Conservation (phyloP, 208 protist species). For the Herpetomonas tarakana region DNA sequence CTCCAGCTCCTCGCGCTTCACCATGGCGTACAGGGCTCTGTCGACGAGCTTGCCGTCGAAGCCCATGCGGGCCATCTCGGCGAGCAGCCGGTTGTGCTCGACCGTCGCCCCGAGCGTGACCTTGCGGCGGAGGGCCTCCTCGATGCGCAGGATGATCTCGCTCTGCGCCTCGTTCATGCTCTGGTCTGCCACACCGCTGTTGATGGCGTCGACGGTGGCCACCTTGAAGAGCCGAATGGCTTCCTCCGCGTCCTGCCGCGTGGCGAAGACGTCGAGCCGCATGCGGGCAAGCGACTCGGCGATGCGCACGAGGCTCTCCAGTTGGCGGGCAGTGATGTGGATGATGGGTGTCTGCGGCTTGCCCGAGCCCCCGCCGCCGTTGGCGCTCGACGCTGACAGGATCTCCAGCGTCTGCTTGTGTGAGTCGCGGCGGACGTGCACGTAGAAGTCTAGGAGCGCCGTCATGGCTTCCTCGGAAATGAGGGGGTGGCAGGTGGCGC, state of each 20-base stretch:
- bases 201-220: slow-evolving; percentile 94
- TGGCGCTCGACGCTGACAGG: slow-evolving; percentile 18
- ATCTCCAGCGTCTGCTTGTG: slow-evolving; percentile 75
- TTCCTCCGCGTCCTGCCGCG: slow-evolving; percentile 90
- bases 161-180: slow-evolving; percentile 82
- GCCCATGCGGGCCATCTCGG: slow-evolving; percentile 79
- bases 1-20: slow-evolving; percentile 83
- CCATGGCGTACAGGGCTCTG: slow-evolving; percentile 86
- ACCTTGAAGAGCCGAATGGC: slow-evolving; percentile 95
- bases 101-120: slow-evolving; percentile 84
- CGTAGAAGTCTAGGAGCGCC: slow-evolving; percentile 95
- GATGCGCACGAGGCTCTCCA: slow-evolving; percentile 96
- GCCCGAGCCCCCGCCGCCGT: slow-evolving; percentile 15
- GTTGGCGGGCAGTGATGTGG: slow-evolving; percentile 96
- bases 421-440: slow-evolving; percentile 87
- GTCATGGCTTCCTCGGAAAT: slow-evolving; percentile 92
- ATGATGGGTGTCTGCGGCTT: slow-evolving; percentile 69
- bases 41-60: slow-evolving; percentile 86
- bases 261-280: slow-evolving; percentile 88
- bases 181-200: slow-evolving; percentile 72
- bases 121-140: slow-evolving; percentile 79
- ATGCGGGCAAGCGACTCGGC: slow-evolving; percentile 97
- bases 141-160: slow-evolving; percentile 77
- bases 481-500: slow-evolving; percentile 84
- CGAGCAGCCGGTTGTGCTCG: slow-evolving; percentile 73